Evolutionary conservation across 768 basidiomycete genomes (phyloP), one percentile per base, ranked within the genome.

Genomic region (Suillus clintonianus): DNA sequence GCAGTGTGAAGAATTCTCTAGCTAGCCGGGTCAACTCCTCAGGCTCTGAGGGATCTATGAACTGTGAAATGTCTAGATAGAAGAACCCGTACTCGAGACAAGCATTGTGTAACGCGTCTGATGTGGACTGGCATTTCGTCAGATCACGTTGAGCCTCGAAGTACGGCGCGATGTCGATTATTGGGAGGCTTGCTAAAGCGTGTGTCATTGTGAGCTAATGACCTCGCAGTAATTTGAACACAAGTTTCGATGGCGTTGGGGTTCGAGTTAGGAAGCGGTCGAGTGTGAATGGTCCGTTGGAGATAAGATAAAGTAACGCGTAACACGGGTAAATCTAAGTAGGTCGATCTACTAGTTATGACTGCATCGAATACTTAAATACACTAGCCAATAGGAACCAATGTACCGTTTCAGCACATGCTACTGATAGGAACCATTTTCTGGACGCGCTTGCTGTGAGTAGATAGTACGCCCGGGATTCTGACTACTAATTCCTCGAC

Each of bases 51-150:
- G 76, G 77, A 41, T 87, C 79, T 15, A 89, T 75, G 67, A 81
- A 91, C 4, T 81, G 76, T 3, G 86, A 84, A 51, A 94, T 79
- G 64, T 94, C 85, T 53, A 95, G 80, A 75, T 96, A 97, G 79
- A 97, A 95, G 82, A 97, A 97, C 0, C 95, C 95, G 61, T 86
- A 92, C 60, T 90, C 79, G 24, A 90, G 70, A 69, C 92, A 93
- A 9, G 93, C 92, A 0, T 77, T 71, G 69, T 94, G 94, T 19
- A 96, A 76, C 0, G 86, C 85, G 13, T 82, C 81, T 30, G 85
- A 81, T 1, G 78, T 76, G 2, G 82, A 79, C 39, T 11, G 39
- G 39, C 56, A 57, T 57, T 30, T 57, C 5, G 81, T 77, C 15
- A 77, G 74, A 50, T 85, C 81, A 27, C 81, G 80, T 57, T 77